phyloP scores from a whole-genome alignment of 1,284 basidiomycete genomes.

The Cronartium ribicola region DNA sequence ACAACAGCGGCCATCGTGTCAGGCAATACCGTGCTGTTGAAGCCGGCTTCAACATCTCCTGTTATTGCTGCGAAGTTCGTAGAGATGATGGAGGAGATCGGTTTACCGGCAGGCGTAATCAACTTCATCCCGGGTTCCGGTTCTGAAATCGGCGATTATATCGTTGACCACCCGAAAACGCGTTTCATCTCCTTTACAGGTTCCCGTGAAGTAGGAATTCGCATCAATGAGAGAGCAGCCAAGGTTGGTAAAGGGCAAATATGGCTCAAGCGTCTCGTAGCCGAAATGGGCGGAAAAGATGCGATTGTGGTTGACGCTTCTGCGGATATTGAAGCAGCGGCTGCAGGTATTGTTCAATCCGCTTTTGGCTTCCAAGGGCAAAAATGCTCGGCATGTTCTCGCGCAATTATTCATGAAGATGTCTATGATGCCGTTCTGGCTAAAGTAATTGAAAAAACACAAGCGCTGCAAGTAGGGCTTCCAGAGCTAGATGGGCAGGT shows the following conservation, averaged over 20 bases:
- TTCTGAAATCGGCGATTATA: constrained; percentile 65
- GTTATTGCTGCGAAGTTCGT: no score
- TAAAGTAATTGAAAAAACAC: no score
- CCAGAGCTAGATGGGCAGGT: no score
- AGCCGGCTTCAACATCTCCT: no score
- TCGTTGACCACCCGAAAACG: constrained; percentile 72
- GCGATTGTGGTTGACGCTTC: constrained; percentile 88
- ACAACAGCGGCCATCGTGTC: no score
- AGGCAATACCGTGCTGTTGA: no score
- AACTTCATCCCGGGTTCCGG: constrained; percentile 75
- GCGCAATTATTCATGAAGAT: constrained; percentile 51
- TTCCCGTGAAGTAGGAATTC: constrained; percentile 80
- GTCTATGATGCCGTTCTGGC: no score
- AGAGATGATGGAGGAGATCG: no score
- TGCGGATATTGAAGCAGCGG: constrained; percentile 81
- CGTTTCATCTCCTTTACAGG: constrained; percentile 93
- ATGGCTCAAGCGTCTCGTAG: constrained; percentile 97
- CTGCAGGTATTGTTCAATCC: constrained; percentile 77
- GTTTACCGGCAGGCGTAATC: constrained; percentile 87
- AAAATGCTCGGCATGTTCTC: constrained; percentile 95
- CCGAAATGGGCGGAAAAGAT: constrained; percentile 85
- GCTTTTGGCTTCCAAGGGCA: constrained; percentile 93
- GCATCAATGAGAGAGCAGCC: no score
- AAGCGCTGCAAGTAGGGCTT: no score
- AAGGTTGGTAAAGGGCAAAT: no score